Percentiles rank a stretch among this genome's conserved stretches.
Conservation (phyloP, 2,329 filamentous ascomycete species). For the Iodosphaeria phyllophila region DNA sequence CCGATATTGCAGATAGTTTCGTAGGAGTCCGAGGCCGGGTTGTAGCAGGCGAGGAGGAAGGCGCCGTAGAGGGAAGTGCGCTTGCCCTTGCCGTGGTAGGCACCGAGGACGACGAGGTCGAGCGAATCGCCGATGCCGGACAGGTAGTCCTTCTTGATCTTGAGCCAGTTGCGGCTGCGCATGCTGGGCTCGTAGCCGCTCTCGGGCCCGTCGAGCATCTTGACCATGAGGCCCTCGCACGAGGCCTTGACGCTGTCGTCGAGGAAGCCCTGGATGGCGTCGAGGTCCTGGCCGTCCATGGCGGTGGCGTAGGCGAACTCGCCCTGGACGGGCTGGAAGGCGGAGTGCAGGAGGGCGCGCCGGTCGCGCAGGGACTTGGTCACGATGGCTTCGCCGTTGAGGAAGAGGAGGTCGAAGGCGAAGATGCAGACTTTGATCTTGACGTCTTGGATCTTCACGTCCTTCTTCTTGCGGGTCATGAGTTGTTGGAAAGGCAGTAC, state of each 20-base stretch:
- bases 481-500: slow-evolving; percentile 93
- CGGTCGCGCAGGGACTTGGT: slow-evolving; percentile 74
- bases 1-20: slow-evolving; percentile 98
- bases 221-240: slow-evolving; percentile 97
- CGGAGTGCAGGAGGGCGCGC: slow-evolving; percentile 50
- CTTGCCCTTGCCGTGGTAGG: slow-evolving; percentile 88
- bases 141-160: slow-evolving; percentile 98
- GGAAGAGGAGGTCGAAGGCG: slow-evolving; percentile 83
- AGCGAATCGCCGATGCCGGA: slow-evolving; percentile 86
- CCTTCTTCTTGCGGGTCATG: slow-evolving; percentile 95
- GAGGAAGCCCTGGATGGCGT: slow-evolving; percentile 81
- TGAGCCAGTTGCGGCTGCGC: slow-evolving; percentile 94
- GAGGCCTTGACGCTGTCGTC: slow-evolving; percentile 92
- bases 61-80: slow-evolving; percentile 90
- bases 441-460: slow-evolving; percentile 87
- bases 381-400: slow-evolving; percentile 81
- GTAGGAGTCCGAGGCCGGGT: slow-evolving; percentile 59
- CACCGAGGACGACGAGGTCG: slow-evolving; percentile 86
- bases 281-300: slow-evolving; percentile 74
- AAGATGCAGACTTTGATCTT: slow-evolving; percentile 96
- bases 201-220: slow-evolving; percentile 89
- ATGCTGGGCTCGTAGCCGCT: slow-evolving; percentile 94
- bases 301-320: slow-evolving; percentile 82
- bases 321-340: slow-evolving; percentile 65
- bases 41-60: slow-evolving; percentile 90